Conservation (phyloP, 768 basidiomycete genomes). For the Pisolithus microcarpus region DNA sequence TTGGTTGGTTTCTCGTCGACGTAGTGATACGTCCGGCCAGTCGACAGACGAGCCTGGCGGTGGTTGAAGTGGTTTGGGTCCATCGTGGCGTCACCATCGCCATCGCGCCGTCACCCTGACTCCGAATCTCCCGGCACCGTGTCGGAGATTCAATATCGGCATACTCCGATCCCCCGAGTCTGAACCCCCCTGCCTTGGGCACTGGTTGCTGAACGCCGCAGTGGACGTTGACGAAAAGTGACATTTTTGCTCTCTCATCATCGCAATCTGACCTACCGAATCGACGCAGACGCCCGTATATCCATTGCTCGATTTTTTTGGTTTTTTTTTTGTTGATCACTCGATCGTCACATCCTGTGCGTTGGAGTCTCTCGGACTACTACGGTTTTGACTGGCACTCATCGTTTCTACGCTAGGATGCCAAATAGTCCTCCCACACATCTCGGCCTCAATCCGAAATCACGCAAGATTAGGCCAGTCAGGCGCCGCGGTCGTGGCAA, state of each 20-base stretch:
- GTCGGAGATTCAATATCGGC: constrained; percentile 16
- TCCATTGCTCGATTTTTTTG: too few species aligned
- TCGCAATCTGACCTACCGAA: too few species aligned
- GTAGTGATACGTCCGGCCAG: constrained; percentile 62
- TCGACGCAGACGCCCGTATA: too few species aligned
- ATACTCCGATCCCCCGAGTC: constrained; percentile 18
- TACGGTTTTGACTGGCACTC: constrained; percentile 1
- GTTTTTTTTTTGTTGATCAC: too few species aligned
- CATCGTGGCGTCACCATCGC: too few species aligned
- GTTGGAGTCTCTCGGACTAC: too few species aligned
- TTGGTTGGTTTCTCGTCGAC: constrained; percentile 55
- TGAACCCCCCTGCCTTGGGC: constrained; percentile 21
- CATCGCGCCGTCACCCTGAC: constrained; percentile 10
- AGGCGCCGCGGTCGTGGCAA: constrained; percentile 60
- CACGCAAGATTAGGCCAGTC: constrained; percentile 39
- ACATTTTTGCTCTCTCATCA: too few species aligned
- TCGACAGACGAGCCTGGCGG: constrained; percentile 47
- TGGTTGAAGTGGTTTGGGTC: too few species aligned
- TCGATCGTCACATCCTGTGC: too few species aligned
- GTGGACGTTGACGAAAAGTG: constrained; percentile 1
- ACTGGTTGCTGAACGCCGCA: constrained; percentile 15
- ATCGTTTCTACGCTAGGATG: constrained; percentile 33
- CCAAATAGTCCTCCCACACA: constrained; percentile 35
- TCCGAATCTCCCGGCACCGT: constrained; percentile 21
- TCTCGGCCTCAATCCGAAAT: constrained; percentile 22